Base-by-base conservation (phyloP, 257 asterid species). In the Pogostemon cablin region DNA sequence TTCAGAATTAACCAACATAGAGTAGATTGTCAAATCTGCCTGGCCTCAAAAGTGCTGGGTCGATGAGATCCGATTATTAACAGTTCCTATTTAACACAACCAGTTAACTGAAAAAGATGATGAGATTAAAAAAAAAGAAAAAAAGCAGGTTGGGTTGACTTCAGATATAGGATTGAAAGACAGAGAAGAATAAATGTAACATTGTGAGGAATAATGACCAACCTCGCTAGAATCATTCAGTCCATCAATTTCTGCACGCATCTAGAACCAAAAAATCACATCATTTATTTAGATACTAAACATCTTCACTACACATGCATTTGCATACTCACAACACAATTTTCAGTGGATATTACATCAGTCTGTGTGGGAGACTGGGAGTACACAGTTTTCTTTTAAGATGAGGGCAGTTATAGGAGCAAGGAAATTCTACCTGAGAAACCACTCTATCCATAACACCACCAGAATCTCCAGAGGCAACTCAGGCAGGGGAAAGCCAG, bases 21-120 rank as follows among this genome's bases (percentile, higher is more conserved):
- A 93, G 96, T 80, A 93, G 99, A 87, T 93, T 93, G 82, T 93
- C 99, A 15, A 93, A 93, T 80, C 99, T 87, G 62, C 99, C 99
- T 46, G 99, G 99, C 83, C 99, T 83, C 80, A 95, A 75, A 76
- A 95, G 96, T 20, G 98, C 98, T 5, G 96, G 77, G 81, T 93
- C 98, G 58, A 91, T 95, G 63, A 95, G 99, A 98, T 74, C 99
- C 99, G 57, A 95, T 95, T 53, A 95, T 89, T 69, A 95, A 95
- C 86, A 95, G 82, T 82, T 95, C 98, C 99, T 93, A 61, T 58
- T 66, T 76, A 56, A 53, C 32, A 41, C 48, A 35, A 72, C 32
- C 32, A 25, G 32, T 25, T 25, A 25, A 25, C 32, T 25, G 32
- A 25, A 25, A 25, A 25, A 25, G 32, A 25, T 1, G 32, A 25